Evolutionary conservation across 2,329 filamentous ascomycete species (phyloP).

Genomic region (Aspergillus pseudoglaucus): DNA sequence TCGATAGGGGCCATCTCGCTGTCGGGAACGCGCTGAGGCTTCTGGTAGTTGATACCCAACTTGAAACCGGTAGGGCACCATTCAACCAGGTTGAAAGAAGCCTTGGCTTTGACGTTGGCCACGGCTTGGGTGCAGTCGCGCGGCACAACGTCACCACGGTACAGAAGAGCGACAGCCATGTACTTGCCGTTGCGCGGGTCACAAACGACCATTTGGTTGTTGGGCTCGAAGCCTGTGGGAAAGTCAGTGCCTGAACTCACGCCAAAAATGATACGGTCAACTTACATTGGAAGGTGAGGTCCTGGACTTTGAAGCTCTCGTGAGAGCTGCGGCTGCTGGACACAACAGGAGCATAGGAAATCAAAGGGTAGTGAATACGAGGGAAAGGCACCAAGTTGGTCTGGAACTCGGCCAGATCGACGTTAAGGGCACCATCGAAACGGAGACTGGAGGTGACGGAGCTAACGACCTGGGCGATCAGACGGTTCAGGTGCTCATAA

Average conservation of each 20-base stretch:
- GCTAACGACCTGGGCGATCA: constrained; percentile 63
- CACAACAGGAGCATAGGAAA: constrained; percentile 59
- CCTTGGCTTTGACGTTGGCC: constrained; percentile 57
- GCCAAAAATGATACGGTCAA: neutral
- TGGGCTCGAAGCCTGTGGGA: constrained; percentile 54
- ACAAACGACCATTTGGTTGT: constrained; percentile 65
- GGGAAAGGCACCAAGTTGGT: constrained; percentile 64
- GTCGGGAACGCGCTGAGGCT: constrained; percentile 47
- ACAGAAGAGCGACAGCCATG: constrained; percentile 61
- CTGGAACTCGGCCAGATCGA: constrained; percentile 64
- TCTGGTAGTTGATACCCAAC: constrained; percentile 62
- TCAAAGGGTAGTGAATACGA: constrained; percentile 61
- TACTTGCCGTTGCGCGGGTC: constrained; percentile 62
- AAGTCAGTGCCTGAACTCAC: constrained; percentile 4
- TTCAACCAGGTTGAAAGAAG: constrained; percentile 60
- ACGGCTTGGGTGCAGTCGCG: constrained; percentile 56
- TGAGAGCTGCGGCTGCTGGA: constrained; percentile 69
- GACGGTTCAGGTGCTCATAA: constrained; percentile 59
- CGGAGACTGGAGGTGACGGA: constrained; percentile 60
- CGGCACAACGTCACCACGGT: constrained; percentile 60
- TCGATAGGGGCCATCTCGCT: constrained; percentile 50
- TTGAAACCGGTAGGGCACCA: constrained; percentile 67
- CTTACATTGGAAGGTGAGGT: constrained; percentile 60
- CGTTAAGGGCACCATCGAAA: constrained; percentile 61
- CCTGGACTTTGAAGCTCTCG: constrained; percentile 80